Conservation (phyloP, 2,329 filamentous ascomycete species). For the Neophaeococcomyces aloes region DNA sequence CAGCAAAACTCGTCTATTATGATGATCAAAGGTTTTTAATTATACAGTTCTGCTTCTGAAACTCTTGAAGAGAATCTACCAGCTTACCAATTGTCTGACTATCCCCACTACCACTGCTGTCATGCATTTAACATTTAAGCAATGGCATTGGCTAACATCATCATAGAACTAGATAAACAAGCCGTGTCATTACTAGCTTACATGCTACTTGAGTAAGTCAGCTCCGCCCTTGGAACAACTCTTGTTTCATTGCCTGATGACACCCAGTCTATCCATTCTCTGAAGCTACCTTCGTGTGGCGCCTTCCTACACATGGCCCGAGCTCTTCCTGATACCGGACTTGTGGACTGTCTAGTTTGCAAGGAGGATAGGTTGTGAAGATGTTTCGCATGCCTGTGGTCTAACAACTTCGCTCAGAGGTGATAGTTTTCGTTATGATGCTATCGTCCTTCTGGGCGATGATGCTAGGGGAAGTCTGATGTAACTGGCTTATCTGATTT, state of each 20-base stretch:
- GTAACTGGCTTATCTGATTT: conserved; percentile 23
- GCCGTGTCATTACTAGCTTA: too few relatives aligned
- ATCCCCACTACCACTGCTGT: not conserved
- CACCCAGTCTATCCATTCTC: conserved; percentile 55
- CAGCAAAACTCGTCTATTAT: conserved; percentile 22
- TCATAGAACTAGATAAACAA: not conserved
- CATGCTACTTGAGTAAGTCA: too few relatives aligned
- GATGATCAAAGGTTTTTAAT: conserved; percentile 40
- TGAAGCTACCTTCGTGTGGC: conserved; percentile 33
- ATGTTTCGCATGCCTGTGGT: conserved; percentile 7
- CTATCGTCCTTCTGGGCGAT: conserved; percentile 6
- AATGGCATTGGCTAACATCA: not conserved
- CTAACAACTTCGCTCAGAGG: conserved; percentile 3
- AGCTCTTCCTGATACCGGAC: conserved; percentile 38
- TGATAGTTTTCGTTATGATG: conserved; percentile 16
- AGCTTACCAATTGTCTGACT: conserved; percentile 45
- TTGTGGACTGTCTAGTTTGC: conserved; percentile 19
- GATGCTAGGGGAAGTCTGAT: conserved; percentile 17
- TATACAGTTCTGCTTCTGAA: conserved; percentile 57
- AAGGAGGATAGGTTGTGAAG: conserved; percentile 39
- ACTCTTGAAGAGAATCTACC: conserved; percentile 47
- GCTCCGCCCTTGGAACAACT: too few relatives aligned
- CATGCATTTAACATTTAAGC: not conserved
- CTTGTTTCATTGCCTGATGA: too few relatives aligned
- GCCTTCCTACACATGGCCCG: conserved; percentile 18